A percentile compares a stretch with the other conserved stretches of the same genome.
phyloP scores from a whole-genome alignment of 73 alveolate genomes.

The Loxodes magnus region DNA sequence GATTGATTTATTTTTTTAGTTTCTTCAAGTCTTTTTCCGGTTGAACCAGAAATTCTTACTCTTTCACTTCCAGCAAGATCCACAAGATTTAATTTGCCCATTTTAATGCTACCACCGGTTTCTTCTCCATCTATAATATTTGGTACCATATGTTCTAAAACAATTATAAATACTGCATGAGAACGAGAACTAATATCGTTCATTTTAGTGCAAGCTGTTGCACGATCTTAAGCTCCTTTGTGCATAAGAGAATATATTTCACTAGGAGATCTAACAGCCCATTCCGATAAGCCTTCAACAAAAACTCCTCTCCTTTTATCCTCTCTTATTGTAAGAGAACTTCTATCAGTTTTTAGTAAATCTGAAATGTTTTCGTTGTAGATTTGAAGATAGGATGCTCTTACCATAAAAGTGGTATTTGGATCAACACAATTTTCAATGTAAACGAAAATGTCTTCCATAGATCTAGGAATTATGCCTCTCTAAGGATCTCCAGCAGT shows the following conservation, averaged over 20 bases:
- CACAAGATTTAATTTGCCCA: slow-evolving; percentile 92
- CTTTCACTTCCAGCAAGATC: slow-evolving; percentile 99
- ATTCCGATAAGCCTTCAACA: slow-evolving; percentile 98
- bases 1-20: slow-evolving; percentile 97
- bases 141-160: slow-evolving; percentile 47
- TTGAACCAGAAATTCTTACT: slow-evolving; percentile 96
- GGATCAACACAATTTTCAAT: slow-evolving; percentile 62
- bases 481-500: slow-evolving; percentile 81
- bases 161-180: slow-evolving; percentile 97
- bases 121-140: slow-evolving; percentile 14
- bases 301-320: slow-evolving; percentile 96
- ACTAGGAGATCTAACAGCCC: slow-evolving; percentile 97
- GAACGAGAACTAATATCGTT: slow-evolving; percentile 93
- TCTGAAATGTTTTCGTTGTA: slow-evolving; percentile 96
- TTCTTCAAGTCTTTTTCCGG: slow-evolving; percentile 97
- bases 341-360: slow-evolving; percentile 90
- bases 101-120: slow-evolving; percentile 67
- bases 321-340: slow-evolving; percentile 58
- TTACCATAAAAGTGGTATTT: slow-evolving; percentile 73
- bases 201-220: slow-evolving; percentile 97
- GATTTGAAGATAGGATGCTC: slow-evolving; percentile 89
- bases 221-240: slow-evolving; percentile 87
- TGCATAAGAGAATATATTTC: slow-evolving; percentile 88
- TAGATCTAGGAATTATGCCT: slow-evolving; percentile 95
- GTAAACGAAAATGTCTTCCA: slow-evolving; percentile 88